Evolutionary conservation across 23 red algal species (phyloP), one percentile per base, ranked within the genome.

Genomic region (Gracilaria gracilis): DNA sequence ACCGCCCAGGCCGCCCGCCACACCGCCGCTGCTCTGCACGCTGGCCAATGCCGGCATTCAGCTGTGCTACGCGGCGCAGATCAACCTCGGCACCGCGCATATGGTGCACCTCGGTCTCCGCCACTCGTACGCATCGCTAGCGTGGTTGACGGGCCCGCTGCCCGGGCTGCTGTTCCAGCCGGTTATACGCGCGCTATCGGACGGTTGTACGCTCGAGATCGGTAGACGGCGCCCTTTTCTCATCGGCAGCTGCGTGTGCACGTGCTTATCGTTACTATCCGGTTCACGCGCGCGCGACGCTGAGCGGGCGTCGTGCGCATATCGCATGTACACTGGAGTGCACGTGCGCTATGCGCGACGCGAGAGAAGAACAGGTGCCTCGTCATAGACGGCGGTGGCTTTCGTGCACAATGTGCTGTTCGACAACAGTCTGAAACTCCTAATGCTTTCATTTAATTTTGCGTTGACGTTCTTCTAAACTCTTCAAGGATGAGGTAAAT

Each of bases 141-240:
- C 95, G 21, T 98, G 95, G 95, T 78, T 98, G 27, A 91, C 95
- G 13, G 95, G 95, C 5, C 95, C 95, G 38, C 70, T 98, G 19
- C 86, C 95, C 24, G 95, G 95, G n/a, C 61, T 98, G 25, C 20
- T 98, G 25, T 51, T 98, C 25, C 95, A 98, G 46, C 95, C 95
- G 24, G 32, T 98, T 32, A 82, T 98, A 25, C 91, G 95, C 15
- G 57, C 66, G 38, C 40, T 81, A 28, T 98, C 95, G 0, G 95
- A 98, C 79, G 38, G 40, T 21, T 94, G 92, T 73, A 58, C 58
- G 21, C 84, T 62, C 70, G 85, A 47, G 17, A 61, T 91, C 79
- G 95, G 95, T n/a, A 49, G 86, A 12, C 79, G 95, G 31, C 80
- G 95, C 33, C 95, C 95, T 39, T 98, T 98, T 79, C 64, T 98